A percentile compares a stretch with the other conserved stretches of the same genome.
Evolutionary conservation across 73 alveolate genomes (phyloP).

Genomic region (Blepharisma japonicum): DNA sequence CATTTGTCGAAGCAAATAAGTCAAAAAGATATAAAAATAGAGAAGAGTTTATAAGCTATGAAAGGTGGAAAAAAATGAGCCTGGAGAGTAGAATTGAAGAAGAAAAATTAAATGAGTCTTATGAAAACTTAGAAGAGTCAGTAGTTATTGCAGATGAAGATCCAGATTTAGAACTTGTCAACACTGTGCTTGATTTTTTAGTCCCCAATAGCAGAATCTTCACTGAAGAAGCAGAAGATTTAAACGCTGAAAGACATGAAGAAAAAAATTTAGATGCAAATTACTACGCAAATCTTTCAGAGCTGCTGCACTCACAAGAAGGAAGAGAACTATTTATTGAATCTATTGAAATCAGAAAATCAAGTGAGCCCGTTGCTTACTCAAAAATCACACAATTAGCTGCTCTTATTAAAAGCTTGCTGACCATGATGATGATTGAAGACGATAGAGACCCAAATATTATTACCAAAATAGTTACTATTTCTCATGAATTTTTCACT

Average conservation of each 20-base stretch:
- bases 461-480: neutral
- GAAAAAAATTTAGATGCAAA: neutral
- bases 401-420: neutral
- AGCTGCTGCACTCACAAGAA: constrained; percentile 6
- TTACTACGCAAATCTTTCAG: constrained; percentile 5
- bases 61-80: neutral
- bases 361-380: neutral
- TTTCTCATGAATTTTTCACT: neutral
- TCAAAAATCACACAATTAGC: constrained; percentile 15
- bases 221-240: no score
- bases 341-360: neutral
- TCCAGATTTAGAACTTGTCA: neutral
- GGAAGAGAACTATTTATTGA: constrained; percentile 10
- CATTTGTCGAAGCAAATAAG: constrained; percentile 17
- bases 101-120: neutral
- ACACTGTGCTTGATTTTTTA: neutral
- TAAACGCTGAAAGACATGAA: no score
- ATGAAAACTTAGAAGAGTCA: neutral
- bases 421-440: neutral
- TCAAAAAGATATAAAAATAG: neutral
- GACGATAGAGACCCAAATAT: neutral
- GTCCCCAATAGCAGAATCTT: neutral
- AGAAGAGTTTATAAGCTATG: neutral
- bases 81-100: constrained; percentile 9
- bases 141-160: neutral